Conservation (phyloP, 1,139 yeast species). For the Geotrichum fermentans region DNA sequence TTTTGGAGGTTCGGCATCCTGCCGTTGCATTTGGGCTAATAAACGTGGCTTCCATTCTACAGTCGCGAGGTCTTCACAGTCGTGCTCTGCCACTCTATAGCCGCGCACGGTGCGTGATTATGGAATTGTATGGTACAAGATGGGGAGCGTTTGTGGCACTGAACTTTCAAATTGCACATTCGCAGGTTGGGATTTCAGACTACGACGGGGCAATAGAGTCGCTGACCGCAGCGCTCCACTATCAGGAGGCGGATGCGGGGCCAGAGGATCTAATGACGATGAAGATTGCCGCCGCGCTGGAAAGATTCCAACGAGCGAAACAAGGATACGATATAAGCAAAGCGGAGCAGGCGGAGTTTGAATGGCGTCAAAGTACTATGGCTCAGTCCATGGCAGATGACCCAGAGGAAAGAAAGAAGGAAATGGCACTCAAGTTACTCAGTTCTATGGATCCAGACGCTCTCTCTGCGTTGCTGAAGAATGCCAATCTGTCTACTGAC, state of each 20-base stretch:
- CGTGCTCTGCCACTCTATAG: slow-evolving; percentile 50
- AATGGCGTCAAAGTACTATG: too few relatives aligned
- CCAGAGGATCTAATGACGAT: not conserved
- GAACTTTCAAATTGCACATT: slow-evolving; percentile 63
- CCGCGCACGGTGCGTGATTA: slow-evolving; percentile 47
- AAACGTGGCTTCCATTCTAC: slow-evolving; percentile 59
- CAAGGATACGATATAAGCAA: not conserved
- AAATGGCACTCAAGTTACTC: too few relatives aligned
- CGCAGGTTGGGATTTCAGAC: slow-evolving; percentile 51
- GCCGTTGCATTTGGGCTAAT: slow-evolving; percentile 60
- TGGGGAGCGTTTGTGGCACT: slow-evolving; percentile 57
- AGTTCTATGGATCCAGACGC: too few relatives aligned
- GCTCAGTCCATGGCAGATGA: too few relatives aligned
- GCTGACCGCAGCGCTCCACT: slow-evolving; percentile 48
- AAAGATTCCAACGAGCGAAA: not conserved
- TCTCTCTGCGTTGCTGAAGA: too few relatives aligned
- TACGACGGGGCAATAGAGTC: slow-evolving; percentile 52
- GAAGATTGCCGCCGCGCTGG: not conserved
- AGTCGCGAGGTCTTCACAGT: slow-evolving; percentile 46
- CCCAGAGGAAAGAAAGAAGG: too few relatives aligned
- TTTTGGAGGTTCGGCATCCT: slow-evolving; percentile 60
- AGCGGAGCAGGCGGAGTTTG: too few relatives aligned
- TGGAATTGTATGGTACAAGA: slow-evolving; percentile 49
- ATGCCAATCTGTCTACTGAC: too few relatives aligned
- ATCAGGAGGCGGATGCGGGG: not conserved